Conservation (phyloP, 495 filamentous ascomycete genomes). For the Cercophora newfieldiana region DNA sequence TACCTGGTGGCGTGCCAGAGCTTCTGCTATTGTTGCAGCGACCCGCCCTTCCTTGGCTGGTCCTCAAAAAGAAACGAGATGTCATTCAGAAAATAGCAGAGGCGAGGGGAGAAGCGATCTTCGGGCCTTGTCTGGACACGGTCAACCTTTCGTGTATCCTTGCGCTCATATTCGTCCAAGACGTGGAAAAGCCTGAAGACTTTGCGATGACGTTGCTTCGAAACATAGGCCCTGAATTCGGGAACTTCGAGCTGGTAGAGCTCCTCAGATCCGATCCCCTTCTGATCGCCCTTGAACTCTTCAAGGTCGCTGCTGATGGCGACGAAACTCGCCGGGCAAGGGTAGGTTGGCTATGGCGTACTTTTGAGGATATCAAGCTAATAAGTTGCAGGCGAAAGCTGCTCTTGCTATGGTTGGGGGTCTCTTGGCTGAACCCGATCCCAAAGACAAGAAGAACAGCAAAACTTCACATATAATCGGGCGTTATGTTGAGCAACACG, state of each 20-base stretch:
- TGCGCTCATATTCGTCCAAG: conserved; percentile 74
- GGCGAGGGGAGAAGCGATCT: conserved; percentile 58
- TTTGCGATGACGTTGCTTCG: conserved; percentile 67
- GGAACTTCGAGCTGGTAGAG: conserved; percentile 61
- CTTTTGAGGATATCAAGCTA: conserved; percentile 21
- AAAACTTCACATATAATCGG: conserved; percentile 61
- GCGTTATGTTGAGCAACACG: conserved; percentile 81
- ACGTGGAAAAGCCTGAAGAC: conserved; percentile 62
- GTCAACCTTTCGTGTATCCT: conserved; percentile 78
- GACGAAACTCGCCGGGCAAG: conserved; percentile 58
- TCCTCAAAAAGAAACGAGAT: conserved; percentile 72
- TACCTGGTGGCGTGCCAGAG: conserved; percentile 58
- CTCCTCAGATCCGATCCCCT: conserved; percentile 76
- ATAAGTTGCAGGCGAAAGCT: conserved; percentile 48
- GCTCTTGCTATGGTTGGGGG: conserved; percentile 69
- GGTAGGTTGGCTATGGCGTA: conserved; percentile 31
- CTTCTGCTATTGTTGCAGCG: conserved; percentile 77
- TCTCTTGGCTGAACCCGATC: conserved; percentile 50
- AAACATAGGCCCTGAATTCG: conserved; percentile 67
- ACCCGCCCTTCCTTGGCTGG: conserved; percentile 80
- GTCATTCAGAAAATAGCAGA: conserved; percentile 78
- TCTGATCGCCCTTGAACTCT: conserved; percentile 72
- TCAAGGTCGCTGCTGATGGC: conserved; percentile 75
- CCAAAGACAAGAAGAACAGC: conserved; percentile 39
- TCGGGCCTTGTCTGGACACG: conserved; percentile 50